Evolutionary conservation across 2,329 filamentous ascomycete genomes (phyloP), one percentile per base, ranked within the genome.

Genomic region (Colletotrichum sidae): DNA sequence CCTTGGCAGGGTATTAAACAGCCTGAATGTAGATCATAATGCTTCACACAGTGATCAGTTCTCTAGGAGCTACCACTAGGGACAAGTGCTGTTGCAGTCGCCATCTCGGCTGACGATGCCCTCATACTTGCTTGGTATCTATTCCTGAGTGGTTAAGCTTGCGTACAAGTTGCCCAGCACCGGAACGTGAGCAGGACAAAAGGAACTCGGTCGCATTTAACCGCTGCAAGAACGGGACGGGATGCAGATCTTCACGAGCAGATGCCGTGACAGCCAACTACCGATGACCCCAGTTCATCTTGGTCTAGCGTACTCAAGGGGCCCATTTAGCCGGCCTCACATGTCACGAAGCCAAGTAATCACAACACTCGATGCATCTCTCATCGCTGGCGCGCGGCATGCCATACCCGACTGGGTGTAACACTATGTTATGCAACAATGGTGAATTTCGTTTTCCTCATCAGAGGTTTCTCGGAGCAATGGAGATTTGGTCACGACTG

Each of bases 211-310:
- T 44, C 17, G 17, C 17, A 35, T 51, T 50, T 42, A 39, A n/a
- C 45, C 45, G 55, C 55, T 50, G 55, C 55, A 58, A 44, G 46
- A 13, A 33, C 46, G 46, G 55, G 37, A 50, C 7, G 17, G 9
- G 4, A 50, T 57, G 45, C 2, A 41, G 46, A 44, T 58, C 46
- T 42, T 35, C n/a, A 44, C 35, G 12, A 25, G 8, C 17, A 41
- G 17, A 17, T 37, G 38, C 46, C 46, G 25, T 33, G 17, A 12
- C 17, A 7, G 37, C 42, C 45, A 25, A 8, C 34, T 50, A 37
- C 17, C 9, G 39, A 17, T 34, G 3, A 58, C 55, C 25, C 55
- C 38, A 10, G 55, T 50, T 37, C 35, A 7, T n/a, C 13, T 11
- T 12, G 45, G 7, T 17, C 39, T 12, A 39, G 15, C 5, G 4